Evolutionary conservation across 345 rosid genomes (phyloP), one percentile per base, ranked within the genome.

Genomic region (Turritis glabra): DNA sequence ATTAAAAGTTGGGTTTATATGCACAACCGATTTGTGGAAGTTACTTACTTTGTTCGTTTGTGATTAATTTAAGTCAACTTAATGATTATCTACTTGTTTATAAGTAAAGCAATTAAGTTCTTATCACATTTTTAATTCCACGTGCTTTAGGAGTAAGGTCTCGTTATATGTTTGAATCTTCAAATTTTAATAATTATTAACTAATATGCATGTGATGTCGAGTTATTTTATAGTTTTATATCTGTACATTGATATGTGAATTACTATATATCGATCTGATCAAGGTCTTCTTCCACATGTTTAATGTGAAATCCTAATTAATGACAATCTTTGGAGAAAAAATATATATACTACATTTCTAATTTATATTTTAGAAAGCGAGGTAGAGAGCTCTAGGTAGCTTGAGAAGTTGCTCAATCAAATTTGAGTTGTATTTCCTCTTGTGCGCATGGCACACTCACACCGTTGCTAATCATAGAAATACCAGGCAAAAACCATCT

Each of bases 251-350:
- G 43, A 67, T 38, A 23, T 75, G 40, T 60, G 55, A 68, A 75
- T 46, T 7, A 30, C 62, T 29, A 51, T 66, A 43, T 55, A 40
- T 67, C 19, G 48, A 41, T 38, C 19, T 30, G 21, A 38, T 66
- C 43, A 11, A 65, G 50, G 64, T 62, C 75, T 76, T 69, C 21
- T 32, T 61, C 79, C 70, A 69, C 75, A 69, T 76, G 64, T 61
- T 53, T 61, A 61, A 76, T 62, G 79, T 69, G 79, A 30, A 25
- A 33, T 59, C 22, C 5, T 61, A 11, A 18, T 37, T 61, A 11
- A 18, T 37, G 40, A 76, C 7, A 43, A 43, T 43, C 22, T 67
- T 50, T 33, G 1, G 30, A 57, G 33, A 29, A 15, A 51, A 61
- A 12, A 18, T 29, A 50, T 48, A n/a, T 12, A 40, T 59, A 22